Evolutionary conservation across 495 filamentous ascomycete genomes (phyloP), one percentile per base, ranked within the genome.

Genomic region (Poronia punctata): DNA sequence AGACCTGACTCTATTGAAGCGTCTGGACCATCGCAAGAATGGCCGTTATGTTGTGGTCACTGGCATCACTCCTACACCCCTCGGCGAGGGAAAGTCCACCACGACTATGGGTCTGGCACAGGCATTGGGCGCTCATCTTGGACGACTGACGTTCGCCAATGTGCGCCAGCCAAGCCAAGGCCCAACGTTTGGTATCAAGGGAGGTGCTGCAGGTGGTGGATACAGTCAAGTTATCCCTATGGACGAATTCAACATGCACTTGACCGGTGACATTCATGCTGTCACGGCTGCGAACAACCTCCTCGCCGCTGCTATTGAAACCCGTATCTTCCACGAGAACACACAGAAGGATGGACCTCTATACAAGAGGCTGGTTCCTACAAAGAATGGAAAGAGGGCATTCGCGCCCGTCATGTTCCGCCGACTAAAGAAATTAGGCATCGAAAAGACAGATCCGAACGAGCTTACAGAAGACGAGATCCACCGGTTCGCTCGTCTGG

Each of bases 141-240:
- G 82, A 45, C 82, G 84, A 20, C 74, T 98, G 51, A 81, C 79
- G 9, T 97, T 98, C 54, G 90, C 92, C 61, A 98, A 98, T 52
- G 92, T 98, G 36, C 79, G 92, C 33, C 92, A 98, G 65, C 92
- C 92, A 20, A 93, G 86, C 54, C 92, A 96, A 70, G 92, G 92
- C 7, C 92, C 92, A 36, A 98, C 92, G 0, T 98, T 98, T 56
- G 92, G 92, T 54, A 96, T 98, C 72, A 98, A 98, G 68, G 92
- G 92, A 30, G 92, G 92, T 47, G 92, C 92, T 37, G 92, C 92
- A 41, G 92, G 92, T 54, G 92, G 92, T 49, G 92, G 92, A 11
- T 98, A 95, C 71, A 93, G 86, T 61, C 92, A 98, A 63, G 92
- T 97, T 54, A 97, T 98, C 50, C 92, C 92, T 37, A 98, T 98